phyloP scores from a whole-genome alignment of 345 rosid species.

The Brassica incana region DNA sequence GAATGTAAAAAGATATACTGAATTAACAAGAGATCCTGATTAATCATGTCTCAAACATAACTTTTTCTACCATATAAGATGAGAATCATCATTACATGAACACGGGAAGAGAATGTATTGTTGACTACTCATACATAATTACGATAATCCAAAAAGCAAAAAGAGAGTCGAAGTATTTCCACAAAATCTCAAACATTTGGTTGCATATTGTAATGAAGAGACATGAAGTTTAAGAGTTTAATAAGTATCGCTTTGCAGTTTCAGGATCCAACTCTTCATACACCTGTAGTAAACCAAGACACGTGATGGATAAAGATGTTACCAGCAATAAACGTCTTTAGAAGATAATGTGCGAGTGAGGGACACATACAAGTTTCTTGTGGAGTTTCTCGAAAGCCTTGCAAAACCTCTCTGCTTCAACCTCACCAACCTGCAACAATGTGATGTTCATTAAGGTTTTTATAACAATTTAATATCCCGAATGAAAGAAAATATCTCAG shows the following conservation, averaged over 20 bases:
- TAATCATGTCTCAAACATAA: neutral
- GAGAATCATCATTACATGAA: constrained; percentile 22
- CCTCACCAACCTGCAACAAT: constrained; percentile 57
- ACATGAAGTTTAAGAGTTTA: constrained; percentile 21
- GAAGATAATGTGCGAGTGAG: neutral
- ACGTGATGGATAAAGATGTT: neutral
- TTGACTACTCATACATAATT: constrained; percentile 25
- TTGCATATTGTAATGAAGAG: constrained; percentile 13
- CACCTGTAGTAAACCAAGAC: constrained; percentile 47
- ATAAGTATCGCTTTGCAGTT: constrained; percentile 48
- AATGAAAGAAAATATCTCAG: neutral
- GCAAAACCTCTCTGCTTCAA: constrained; percentile 79
- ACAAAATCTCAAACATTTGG: constrained; percentile 10
- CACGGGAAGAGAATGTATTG: neutral
- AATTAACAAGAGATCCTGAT: neutral
- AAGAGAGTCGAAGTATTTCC: constrained; percentile 2
- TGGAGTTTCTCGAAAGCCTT: constrained; percentile 71
- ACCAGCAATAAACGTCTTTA: neutral
- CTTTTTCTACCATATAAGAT: constrained; percentile 8
- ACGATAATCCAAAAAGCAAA: constrained; percentile 1
- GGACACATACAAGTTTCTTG: constrained; percentile 64
- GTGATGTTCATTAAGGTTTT: neutral
- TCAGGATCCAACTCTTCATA: constrained; percentile 61
- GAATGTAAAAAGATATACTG: neutral
- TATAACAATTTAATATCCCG: neutral